Base-by-base conservation (phyloP, 768 basidiomycete genomes). In the Sarcodon sp. region DNA sequence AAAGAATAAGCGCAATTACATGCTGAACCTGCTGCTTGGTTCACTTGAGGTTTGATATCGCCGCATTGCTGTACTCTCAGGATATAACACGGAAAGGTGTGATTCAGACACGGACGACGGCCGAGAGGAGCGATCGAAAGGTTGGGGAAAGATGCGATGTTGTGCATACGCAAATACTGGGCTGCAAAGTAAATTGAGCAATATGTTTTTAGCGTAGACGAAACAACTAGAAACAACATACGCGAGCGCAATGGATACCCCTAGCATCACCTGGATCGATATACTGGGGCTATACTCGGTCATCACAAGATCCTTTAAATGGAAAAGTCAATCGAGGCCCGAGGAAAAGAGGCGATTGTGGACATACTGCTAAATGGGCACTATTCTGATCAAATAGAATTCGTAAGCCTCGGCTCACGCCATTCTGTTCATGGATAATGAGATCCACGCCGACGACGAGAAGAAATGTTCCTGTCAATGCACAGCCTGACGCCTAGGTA, bases 391-490 rank as follows among this genome's bases (percentile, higher is more conserved):
- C 83, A 50, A 83, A 70, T 11, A 84, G 66, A 54, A 69, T 75
- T 16, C 83, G 70, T 32, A 84, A 66, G 2, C 81, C 82, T 16
- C 72, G 64, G 54, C 80, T 79, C 69, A 82, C 70, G 5, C 82
- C 83, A 5, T 64, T 61, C 55, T 84, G 80, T 53, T 70, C 65
- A 51, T 80, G 69, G 45, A 80, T 47, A 43, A 71, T 58, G 4
- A 83, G 65, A 59, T 84, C 82, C 9, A 75, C 55, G 16, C 71
- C 80, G 7, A 84, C 68, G 31, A 57, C 70, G 11, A 67, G 63
- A 21, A 84, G 60, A 58, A 84, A 83, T 7, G 80, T 74, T 33
- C 83, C 83, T 16, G 67, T 61, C 1, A 79, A 75, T n/a, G 79
- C 69, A 46, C 74, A 77, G 35, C 70, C 43, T 1, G 60, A 46